Evolutionary conservation across 805 yeast species (phyloP).

Genomic region (Cyberlindnera maclurae): DNA sequence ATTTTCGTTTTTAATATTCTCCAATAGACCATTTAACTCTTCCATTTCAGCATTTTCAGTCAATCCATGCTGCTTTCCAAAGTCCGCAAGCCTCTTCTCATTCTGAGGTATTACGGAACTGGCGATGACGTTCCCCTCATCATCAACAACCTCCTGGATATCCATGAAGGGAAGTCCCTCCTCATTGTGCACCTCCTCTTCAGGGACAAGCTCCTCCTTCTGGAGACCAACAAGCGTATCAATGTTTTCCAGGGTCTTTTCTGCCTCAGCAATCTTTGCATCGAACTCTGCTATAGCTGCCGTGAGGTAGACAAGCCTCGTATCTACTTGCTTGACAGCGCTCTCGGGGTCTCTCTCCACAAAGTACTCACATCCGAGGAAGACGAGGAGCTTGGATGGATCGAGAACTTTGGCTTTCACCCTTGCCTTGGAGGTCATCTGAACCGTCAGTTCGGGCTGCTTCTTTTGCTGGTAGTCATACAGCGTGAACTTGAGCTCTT

Average conservation of each 20-base stretch:
- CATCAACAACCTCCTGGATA: constrained; percentile 78
- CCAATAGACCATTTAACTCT: constrained; percentile 25
- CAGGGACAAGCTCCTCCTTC: constrained; percentile 5
- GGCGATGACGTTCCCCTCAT: constrained; percentile 60
- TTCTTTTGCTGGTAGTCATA: constrained; percentile 11
- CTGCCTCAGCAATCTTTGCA: constrained; percentile 33
- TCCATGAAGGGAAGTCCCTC: constrained; percentile 68
- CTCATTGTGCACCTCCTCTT: constrained; percentile 24
- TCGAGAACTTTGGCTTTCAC: constrained; percentile 16
- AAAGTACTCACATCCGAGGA: constrained; percentile 36
- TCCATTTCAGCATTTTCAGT: constrained; percentile 12
- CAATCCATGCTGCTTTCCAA: constrained; percentile 16
- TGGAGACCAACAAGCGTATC: constrained; percentile 16
- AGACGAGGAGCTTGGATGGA: constrained; percentile 24
- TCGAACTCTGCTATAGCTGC: constrained; percentile 36
- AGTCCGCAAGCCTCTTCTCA: constrained; percentile 17
- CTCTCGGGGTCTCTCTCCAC: constrained; percentile 26
- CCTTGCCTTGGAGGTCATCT: constrained; percentile 15
- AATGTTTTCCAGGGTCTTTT: constrained; percentile 26
- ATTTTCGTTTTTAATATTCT: constrained; percentile 12
- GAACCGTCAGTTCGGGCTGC: constrained; percentile 12
- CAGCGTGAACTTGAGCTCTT: constrained; percentile 17
- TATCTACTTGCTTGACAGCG: constrained; percentile 25
- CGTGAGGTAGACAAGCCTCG: constrained; percentile 24
- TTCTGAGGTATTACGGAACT: constrained; percentile 37